These are phyloP conservation scores for Geranium rotundifolium DNA, from an alignment of 345 rosid genomes.

Conservation along the genomic window DNA sequence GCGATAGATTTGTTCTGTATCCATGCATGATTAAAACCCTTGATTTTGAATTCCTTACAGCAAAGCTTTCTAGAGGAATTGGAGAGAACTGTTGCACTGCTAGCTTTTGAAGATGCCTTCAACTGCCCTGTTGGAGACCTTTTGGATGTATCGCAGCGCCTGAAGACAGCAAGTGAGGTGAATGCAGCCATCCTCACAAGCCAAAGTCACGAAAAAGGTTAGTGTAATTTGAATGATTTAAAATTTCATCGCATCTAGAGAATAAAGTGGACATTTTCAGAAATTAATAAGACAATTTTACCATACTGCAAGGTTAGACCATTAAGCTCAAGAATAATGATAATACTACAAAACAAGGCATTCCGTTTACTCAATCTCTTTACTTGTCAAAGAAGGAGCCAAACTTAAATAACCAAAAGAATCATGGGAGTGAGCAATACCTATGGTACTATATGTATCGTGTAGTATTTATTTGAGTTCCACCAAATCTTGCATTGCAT, in stretches of 20 bases:
- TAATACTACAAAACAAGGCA: no score
- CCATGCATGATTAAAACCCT: constrained; percentile 1
- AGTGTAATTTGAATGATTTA: background rate
- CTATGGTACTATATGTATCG: no score
- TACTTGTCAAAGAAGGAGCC: no score
- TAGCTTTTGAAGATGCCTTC: constrained; percentile 83
- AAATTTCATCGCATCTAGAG: background rate
- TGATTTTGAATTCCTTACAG: constrained; percentile 19
- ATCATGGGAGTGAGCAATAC: no score
- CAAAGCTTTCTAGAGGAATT: constrained; percentile 85
- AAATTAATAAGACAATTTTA: no score
- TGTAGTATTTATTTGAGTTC: no score
- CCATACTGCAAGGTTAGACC: no score
- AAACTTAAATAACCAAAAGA: no score
- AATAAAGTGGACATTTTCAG: background rate
- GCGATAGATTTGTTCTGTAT: background rate
- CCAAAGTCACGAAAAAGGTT: constrained; percentile 97
- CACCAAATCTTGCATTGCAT: no score
- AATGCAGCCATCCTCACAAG: constrained; percentile 97
- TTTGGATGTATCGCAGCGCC: constrained; percentile 81
- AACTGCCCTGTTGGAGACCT: constrained; percentile 87
- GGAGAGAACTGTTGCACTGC: constrained; percentile 84
- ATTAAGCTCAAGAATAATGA: no score
- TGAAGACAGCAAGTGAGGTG: constrained; percentile 90
- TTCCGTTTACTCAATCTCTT: no score